A percentile compares a stretch with the other conserved stretches of the same genome.
These are phyloP conservation scores for Castanospermum australe DNA, from an alignment of 306 rosid species.

Conservation along the genomic window DNA sequence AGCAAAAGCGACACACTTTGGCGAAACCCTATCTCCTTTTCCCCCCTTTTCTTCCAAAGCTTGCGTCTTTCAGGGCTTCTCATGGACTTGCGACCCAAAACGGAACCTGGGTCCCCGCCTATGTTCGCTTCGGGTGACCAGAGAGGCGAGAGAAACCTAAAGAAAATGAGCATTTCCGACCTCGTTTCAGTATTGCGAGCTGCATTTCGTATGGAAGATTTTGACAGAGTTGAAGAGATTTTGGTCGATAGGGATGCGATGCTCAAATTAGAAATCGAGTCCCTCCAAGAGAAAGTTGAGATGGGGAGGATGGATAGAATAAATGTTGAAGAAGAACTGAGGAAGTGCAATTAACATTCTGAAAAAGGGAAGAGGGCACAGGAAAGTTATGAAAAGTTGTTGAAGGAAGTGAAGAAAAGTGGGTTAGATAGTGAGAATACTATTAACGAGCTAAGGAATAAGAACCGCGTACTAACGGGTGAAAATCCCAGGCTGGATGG, in stretches of 20 bases:
- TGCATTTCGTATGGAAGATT: neutral
- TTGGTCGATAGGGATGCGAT: neutral
- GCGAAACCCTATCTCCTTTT: neutral
- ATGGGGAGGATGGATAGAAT: neutral
- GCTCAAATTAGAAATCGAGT: neutral
- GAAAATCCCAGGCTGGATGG: neutral
- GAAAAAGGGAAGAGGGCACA: neutral
- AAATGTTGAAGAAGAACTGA: constrained; percentile 8
- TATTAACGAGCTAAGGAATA: neutral
- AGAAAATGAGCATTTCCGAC: neutral
- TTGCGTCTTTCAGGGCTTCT: neutral
- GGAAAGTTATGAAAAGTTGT: constrained; percentile 26
- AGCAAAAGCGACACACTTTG: neutral
- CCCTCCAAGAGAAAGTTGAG: neutral
- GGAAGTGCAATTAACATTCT: neutral
- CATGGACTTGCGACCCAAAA: neutral
- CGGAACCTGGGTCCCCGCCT: neutral
- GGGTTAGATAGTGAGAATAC: neutral
- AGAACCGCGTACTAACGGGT: neutral
- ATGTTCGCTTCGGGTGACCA: neutral
- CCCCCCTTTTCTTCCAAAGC: neutral
- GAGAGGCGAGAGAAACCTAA: neutral
- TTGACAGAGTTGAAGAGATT: constrained; percentile 6
- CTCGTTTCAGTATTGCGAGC: constrained; percentile 1
- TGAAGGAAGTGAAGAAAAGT: constrained; percentile 3